These are phyloP conservation scores for Hypsizygus marmoreus DNA, from an alignment of 768 basidiomycete genomes.

Conservation along the genomic window DNA sequence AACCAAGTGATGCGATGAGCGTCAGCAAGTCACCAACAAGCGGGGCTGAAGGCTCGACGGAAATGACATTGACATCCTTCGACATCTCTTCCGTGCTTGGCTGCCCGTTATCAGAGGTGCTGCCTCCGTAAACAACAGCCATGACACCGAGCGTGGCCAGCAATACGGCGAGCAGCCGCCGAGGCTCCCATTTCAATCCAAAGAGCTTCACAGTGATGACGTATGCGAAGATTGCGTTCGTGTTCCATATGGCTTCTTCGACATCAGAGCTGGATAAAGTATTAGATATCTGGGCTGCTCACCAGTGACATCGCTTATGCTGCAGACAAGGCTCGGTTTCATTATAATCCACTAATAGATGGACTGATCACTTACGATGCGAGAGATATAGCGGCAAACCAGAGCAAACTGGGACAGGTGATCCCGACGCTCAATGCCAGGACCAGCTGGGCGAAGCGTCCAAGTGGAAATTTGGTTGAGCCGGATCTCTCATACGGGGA, in stretches of 20 bases:
- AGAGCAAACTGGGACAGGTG: conserved; percentile 66
- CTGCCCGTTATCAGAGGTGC: conserved; percentile 25
- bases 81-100: conserved; percentile 11
- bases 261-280: conserved; percentile 17
- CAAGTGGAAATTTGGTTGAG: conserved; percentile 37
- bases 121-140: conserved; percentile 81
- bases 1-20: conserved; percentile 68
- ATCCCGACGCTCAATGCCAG: conserved; percentile 55
- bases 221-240: conserved; percentile 91
- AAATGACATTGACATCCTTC: conserved; percentile 12
- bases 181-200: conserved; percentile 59
- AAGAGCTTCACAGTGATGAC: conserved; percentile 77
- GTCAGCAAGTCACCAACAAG: conserved; percentile 76
- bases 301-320: conserved; percentile 82
- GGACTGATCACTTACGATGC: conserved; percentile 60
- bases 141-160: conserved; percentile 83
- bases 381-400: conserved; percentile 73
- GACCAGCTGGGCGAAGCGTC: conserved; percentile 39
- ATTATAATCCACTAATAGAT: conserved; percentile 7
- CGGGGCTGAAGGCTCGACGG: conserved; percentile 47
- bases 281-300: conserved; percentile 19
- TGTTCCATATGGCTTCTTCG: conserved; percentile 72
- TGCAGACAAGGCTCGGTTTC: conserved; percentile 25
- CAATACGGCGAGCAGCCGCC: conserved; percentile 69
- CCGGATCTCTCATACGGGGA: conserved; percentile 31